Conservation (phyloP, 148 eudicot genomes). For the Linanthus parryae region DNA sequence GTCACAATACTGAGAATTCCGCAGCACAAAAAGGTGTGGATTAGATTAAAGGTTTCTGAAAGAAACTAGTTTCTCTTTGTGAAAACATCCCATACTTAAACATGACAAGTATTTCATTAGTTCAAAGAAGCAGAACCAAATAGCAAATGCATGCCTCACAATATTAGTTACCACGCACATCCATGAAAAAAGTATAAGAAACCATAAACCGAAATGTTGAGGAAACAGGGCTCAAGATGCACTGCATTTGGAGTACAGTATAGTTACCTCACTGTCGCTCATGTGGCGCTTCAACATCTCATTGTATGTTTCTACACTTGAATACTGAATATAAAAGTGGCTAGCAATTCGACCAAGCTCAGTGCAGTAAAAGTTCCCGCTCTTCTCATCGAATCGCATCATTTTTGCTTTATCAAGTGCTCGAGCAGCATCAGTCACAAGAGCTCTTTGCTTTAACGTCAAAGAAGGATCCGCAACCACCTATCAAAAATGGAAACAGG, state of each 20-base stretch:
- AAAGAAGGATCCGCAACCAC: conserved; percentile 95
- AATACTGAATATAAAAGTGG: conserved; percentile 95
- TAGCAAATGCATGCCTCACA: too few species aligned
- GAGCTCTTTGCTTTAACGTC: conserved; percentile 87
- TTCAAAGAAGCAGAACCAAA: too few species aligned
- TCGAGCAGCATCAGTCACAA: conserved; percentile 93
- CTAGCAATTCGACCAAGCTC: conserved; percentile 99
- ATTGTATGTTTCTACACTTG: conserved; percentile 98
- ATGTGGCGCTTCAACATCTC: conserved; percentile 93
- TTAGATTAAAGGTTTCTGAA: too few species aligned
- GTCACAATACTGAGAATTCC: too few species aligned
- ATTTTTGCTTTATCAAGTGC: conserved; percentile 97
- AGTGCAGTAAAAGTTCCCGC: conserved; percentile 96
- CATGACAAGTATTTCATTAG: too few species aligned
- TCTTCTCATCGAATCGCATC: conserved; percentile 99
- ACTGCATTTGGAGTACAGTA: too few species aligned
- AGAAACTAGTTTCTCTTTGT: too few species aligned
- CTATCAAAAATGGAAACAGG: conserved; percentile 27
- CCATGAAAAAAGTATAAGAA: too few species aligned
- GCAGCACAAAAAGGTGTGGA: too few species aligned
- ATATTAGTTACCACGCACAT: too few species aligned
- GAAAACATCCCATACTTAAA: too few species aligned
- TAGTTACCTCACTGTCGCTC: conserved; percentile 97
- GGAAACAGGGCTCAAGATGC: background rate
- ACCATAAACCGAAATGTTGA: background rate